These are phyloP conservation scores for Calonectria fujianensis DNA, from an alignment of 2,329 filamentous ascomycete species.

Conservation along the genomic window DNA sequence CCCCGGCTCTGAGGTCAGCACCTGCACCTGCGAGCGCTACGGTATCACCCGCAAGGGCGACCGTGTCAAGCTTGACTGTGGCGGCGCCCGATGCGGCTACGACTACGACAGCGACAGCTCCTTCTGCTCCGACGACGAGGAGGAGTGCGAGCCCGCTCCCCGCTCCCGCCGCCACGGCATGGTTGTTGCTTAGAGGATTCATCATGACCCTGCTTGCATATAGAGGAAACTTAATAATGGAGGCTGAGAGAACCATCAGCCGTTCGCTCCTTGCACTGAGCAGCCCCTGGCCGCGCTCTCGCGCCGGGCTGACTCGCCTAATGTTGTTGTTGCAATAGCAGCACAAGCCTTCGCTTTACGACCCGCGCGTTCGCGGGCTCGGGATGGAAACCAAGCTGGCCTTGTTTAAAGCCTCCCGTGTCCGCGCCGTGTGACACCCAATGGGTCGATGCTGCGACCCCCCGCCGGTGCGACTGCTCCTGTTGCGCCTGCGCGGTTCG, in stretches of 20 bases:
- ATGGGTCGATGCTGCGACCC: constrained; percentile 74
- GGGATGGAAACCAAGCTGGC: constrained; percentile 67
- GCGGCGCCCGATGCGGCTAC: constrained; percentile 90
- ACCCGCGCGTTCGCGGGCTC: constrained; percentile 54
- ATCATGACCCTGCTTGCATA: constrained; percentile 53
- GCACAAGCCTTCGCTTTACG: constrained; percentile 54
- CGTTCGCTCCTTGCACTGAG: constrained; percentile 60
- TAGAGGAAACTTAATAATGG: constrained; percentile 42
- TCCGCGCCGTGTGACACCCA: constrained; percentile 58
- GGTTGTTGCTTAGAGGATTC: constrained; percentile 68
- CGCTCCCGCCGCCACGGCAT: constrained; percentile 79
- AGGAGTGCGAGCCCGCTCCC: constrained; percentile 68
- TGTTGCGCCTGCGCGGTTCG: constrained; percentile 55
- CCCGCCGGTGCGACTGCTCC: constrained; percentile 58
- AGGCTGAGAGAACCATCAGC: constrained; percentile 57
- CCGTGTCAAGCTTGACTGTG: constrained; percentile 96
- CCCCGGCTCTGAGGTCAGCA: constrained; percentile 83
- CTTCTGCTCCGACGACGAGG: constrained; percentile 78
- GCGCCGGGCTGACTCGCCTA: constrained; percentile 57
- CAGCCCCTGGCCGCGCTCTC: constrained; percentile 50
- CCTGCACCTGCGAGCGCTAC: constrained; percentile 96
- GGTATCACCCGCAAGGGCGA: constrained; percentile 95
- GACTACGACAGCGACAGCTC: constrained; percentile 81
- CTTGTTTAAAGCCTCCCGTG: constrained; percentile 58
- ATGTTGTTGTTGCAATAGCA: constrained; percentile 56